Evolutionary conservation across 768 basidiomycete genomes (phyloP), one percentile per base, ranked within the genome.

Genomic region (Russula lepida): DNA sequence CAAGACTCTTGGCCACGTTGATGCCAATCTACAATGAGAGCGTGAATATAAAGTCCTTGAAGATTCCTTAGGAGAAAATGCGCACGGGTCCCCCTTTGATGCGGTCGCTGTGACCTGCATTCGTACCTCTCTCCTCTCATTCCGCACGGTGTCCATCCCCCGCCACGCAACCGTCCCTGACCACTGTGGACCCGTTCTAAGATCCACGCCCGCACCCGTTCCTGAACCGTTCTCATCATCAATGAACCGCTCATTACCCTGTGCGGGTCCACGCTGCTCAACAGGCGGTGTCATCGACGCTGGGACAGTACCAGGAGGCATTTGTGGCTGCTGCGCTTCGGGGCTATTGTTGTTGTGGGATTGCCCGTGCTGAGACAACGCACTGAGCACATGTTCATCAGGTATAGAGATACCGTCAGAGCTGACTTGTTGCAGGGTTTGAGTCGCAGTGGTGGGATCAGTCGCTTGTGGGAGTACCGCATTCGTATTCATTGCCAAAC

Each of bases 111-210:
- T 30, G 15, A 65, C 50, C 27, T 62, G 64, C 11, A 60, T 57
- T 4, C 57, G 65, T 28, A 59, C 46, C 54, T 64, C 64, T n/a
- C 62, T 62, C 59, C 44, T 61, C 56, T 56, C 54, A 21, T 61
- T 60, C 30, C 56, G 50, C 2, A 32, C 46, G 23, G 39, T 41
- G 17, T 41, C 39, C 1, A 59, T 55, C 23, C 65, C 66, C 39
- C 39, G 60, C 66, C 66, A 66, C 21, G 39, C 19, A 1, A 66
- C 37, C 6, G 46, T 56, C n/a, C 66, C 66, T 7, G 33, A 23
- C 66, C 66, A 65, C n/a, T 41, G 60, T 17, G 19, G 17, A 25
- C 37, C 48, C 47, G 28, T 27, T 9, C 44, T 13, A 9, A 51
- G 39, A n/a, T 50, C 44, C 12, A 50, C 23, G 17, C 41, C 57